Base-by-base conservation (phyloP, 768 basidiomycete genomes). In the Suillus bovinus region DNA sequence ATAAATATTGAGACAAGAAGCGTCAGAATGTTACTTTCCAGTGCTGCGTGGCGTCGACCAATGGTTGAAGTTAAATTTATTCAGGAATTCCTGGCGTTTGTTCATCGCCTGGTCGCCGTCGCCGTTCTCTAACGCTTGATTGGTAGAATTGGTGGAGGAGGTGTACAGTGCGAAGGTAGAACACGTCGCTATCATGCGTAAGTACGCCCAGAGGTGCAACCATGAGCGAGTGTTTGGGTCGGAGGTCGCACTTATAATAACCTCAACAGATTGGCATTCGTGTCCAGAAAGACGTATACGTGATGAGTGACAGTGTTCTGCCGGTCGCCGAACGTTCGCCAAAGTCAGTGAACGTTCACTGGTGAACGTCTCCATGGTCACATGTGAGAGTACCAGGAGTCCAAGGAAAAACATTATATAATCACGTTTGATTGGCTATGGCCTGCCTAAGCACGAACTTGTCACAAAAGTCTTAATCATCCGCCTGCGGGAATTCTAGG, bases 211-310 rank as follows among this genome's bases (percentile, higher is more conserved):
- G 20, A 6, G 13, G 3, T 44, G 38, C n/a, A 20, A 42, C 39
- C 9, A 59, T 64, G 41, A 68, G 57, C 8, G 38, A 2, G 9
- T 20, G 24, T 36, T 20, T 33, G 24, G 39, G 33, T 41, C 56
- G 54, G 61, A 58, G 55, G 20, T 22, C 39, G 11, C 31, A 29
- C 13, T 80, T 87, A 55, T 63, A 96, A 96, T n/a, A n/a, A n/a
- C 77, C 85, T 85, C 22, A 99, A 81, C 38, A 99, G 76, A 74
- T 93, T 95, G 36, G 91, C 87, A 68, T 92, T 94, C 47, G 97
- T 99, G 79, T 98, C 94, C 75, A 99, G 79, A 72, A 97, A 99
- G n/a, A n/a, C n/a, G 77, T 98, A 95, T 52, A 95, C 90, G 75
- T 99, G 97, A 73, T 97, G n/a, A n/a, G 36, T 36, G 36, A 13